Base-by-base conservation (phyloP, 2,329 filamentous ascomycete genomes). In the Incumbomyces lentus region DNA sequence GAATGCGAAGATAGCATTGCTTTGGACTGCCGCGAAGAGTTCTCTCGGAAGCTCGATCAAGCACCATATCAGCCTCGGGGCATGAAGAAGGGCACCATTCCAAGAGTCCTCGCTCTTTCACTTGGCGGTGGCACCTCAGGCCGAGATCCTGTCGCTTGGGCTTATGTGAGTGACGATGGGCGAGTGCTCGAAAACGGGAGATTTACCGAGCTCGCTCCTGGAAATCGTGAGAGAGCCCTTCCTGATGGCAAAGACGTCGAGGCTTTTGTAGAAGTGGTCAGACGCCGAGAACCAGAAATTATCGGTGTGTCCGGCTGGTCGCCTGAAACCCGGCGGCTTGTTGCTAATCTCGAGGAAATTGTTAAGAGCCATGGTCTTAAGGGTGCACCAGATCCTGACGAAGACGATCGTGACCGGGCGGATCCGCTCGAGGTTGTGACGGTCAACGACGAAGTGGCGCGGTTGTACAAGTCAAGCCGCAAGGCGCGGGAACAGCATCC, bases 391-490 rank as follows among this genome's bases (percentile, higher is more conserved):
- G 95, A 85, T 58, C 81, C 88, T 43, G 86, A 95, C 53, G 84
- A 90, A n/a, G 79, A 78, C 22, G 79, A 79, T 47, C 82, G 88
- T 51, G 83, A 84, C 52, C 76, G 81, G 48, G 84, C 74, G 48
- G 88, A 95, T 59, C 78, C 79, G 10, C 72, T 98, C 26, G 90
- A 96, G 49, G 84, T 96, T 8, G 74, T 96, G 26, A 79, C 95
- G 46, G 85, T 95, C 52, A 95, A 96, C 57, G 92, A 98, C 58
- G 92, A 98, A 67, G 88, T 95, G 41, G 92, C 92, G n/a, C 81
- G 92, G 37, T 76, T 96, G 3, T 98, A 95, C 69, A 89, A 95
- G 65, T 86, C 88, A 58, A 95, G 88, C 62, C 78, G 82, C 12
- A 80, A 89, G 35, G 89, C 85, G 10, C 72, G 77, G 40, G 70